These are phyloP conservation scores for Dorcoceras hygrometricum DNA, from an alignment of 257 asterid species.

Conservation along the genomic window DNA sequence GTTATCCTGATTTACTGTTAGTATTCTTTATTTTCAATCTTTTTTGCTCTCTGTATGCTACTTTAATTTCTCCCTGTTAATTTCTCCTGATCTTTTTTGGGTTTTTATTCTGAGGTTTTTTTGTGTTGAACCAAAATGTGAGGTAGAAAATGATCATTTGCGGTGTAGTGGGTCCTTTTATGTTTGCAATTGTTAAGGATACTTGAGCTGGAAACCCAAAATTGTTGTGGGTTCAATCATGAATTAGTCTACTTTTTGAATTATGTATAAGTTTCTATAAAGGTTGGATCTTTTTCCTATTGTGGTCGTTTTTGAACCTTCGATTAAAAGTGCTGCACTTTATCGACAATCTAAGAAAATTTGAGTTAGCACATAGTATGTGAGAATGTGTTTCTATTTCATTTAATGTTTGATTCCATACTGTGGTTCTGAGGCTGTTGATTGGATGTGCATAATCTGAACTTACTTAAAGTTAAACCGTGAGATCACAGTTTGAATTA, in stretches of 20 bases:
- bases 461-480: not conserved
- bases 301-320: conserved; percentile 26
- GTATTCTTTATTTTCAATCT: not conserved
- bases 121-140: conserved; percentile 7
- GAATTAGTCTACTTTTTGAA: conserved; percentile 11
- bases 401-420: not conserved
- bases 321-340: conserved; percentile 17
- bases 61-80: too few relatives aligned
- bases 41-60: not conserved
- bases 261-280: conserved; percentile 24
- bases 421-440: not conserved
- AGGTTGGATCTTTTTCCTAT: conserved; percentile 19
- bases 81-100: not conserved
- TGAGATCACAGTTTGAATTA: not conserved
- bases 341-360: conserved; percentile 22
- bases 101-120: conserved; percentile 5
- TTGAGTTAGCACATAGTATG: conserved; percentile 8
- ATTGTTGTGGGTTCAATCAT: conserved; percentile 6
- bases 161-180: conserved; percentile 5
- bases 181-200: conserved; percentile 11
- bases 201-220: conserved; percentile 11
- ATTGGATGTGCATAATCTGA: not conserved
- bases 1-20: not conserved
- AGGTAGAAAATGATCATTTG: conserved; percentile 22
- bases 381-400: conserved; percentile 14